These are phyloP conservation scores for Phaeomoniella chlamydospora DNA, from an alignment of 2,329 filamentous ascomycete genomes.

Conservation along the genomic window DNA sequence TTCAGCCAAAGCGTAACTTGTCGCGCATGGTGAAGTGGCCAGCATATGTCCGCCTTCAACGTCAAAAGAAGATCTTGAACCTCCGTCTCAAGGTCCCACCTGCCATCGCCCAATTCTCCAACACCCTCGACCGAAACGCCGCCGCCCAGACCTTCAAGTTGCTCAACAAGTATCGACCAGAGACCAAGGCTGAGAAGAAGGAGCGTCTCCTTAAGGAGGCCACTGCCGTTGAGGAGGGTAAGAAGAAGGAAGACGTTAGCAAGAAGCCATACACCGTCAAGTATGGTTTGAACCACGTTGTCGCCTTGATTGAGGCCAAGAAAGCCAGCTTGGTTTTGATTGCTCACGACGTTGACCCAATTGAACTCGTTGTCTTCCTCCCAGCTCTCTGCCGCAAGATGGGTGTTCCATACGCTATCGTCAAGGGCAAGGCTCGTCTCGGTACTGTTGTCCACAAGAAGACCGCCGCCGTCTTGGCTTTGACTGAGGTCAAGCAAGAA, in stretches of 20 bases:
- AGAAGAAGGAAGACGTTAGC: slow-evolving; percentile 99
- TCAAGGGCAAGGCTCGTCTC: slow-evolving; percentile 99
- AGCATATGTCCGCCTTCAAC: slow-evolving; percentile 96
- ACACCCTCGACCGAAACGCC: slow-evolving; percentile 91
- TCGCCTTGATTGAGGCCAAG: slow-evolving; percentile 97
- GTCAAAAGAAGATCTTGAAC: slow-evolving; percentile 90
- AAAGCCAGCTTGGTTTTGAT: slow-evolving; percentile 97
- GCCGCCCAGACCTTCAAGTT: slow-evolving; percentile 97
- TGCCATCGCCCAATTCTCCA: slow-evolving; percentile 93
- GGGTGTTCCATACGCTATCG: slow-evolving; percentile 97
- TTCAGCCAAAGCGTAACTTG: slow-evolving; percentile 91
- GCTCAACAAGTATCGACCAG: slow-evolving; percentile 99
- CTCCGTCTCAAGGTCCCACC: slow-evolving; percentile 97
- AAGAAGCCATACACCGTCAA: slow-evolving; percentile 99
- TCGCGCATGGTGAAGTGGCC: slow-evolving; percentile 99
- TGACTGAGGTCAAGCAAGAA: slow-evolving; percentile 94
- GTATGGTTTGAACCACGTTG: slow-evolving; percentile 99
- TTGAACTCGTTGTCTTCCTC: slow-evolving; percentile 98
- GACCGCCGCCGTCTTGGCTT: slow-evolving; percentile 89
- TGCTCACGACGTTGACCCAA: slow-evolving; percentile 98
- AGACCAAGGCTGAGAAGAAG: slow-evolving; percentile 99
- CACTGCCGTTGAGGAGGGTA: slow-evolving; percentile 91
- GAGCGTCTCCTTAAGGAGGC: slow-evolving; percentile 97
- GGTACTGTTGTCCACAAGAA: slow-evolving; percentile 99
- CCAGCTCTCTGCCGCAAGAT: slow-evolving; percentile 99